phyloP scores from a whole-genome alignment of 2,329 filamentous ascomycete species.

The Colletotrichum shisoi region DNA sequence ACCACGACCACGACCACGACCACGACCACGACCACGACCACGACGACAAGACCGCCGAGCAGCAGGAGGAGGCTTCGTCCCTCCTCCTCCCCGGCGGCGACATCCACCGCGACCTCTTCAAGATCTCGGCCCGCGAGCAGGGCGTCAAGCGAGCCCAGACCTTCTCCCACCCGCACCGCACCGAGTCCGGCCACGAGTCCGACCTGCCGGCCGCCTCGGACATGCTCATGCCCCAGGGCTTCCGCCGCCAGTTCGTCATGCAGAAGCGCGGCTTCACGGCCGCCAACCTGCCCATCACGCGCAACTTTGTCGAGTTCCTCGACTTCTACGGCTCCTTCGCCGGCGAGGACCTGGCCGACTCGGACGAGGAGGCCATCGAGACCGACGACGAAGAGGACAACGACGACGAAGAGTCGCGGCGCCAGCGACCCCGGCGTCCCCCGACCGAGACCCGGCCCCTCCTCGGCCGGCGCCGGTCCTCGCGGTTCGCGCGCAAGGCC shows the following conservation, averaged over 20 bases:
- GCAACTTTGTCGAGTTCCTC: conserved; percentile 77
- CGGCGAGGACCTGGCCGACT: conserved; percentile 71
- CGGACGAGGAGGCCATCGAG: conserved; percentile 66
- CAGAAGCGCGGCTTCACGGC: conserved; percentile 45
- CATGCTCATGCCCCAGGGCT: conserved; percentile 44
- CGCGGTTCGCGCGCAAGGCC: conserved; percentile 50
- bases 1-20: conserved; percentile 34
- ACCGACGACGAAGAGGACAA: conserved; percentile 53
- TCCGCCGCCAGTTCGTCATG: conserved; percentile 58
- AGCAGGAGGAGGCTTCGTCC: conserved; percentile 64
- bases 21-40: conserved; percentile 41
- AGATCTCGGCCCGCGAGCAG: conserved; percentile 67
- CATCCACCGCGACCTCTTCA: conserved; percentile 80
- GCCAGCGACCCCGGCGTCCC: conserved; percentile 23
- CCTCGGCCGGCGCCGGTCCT: conserved; percentile 63
- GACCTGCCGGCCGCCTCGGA: conserved; percentile 39
- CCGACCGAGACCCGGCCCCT: conserved; percentile 67
- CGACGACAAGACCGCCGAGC: conserved; percentile 38
- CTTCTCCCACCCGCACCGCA: conserved; percentile 64
- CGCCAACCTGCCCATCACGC: conserved; percentile 62
- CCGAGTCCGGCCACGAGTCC: conserved; percentile 39
- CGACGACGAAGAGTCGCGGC: conserved; percentile 49
- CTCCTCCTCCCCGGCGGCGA: conserved; percentile 77
- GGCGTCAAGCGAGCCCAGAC: conserved; percentile 68
- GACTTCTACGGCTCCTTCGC: conserved; percentile 80